phyloP scores from a whole-genome alignment of 805 yeast genomes.

The Nakazawaea ishiwadae region DNA sequence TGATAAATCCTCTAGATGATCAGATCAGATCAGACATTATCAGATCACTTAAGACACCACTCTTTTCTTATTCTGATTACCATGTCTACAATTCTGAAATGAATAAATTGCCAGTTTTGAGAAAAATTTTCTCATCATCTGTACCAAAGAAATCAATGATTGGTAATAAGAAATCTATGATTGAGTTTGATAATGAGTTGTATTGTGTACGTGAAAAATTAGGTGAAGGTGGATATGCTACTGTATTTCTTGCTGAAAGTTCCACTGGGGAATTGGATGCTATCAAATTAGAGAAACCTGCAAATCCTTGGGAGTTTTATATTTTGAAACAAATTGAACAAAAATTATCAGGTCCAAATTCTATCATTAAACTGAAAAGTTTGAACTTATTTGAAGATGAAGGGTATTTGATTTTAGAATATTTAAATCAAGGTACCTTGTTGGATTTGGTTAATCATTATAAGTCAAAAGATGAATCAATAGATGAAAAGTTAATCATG shows the following conservation, averaged over 20 bases:
- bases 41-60: slow-evolving; percentile 30
- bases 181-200: slow-evolving; percentile 38
- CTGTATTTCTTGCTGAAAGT: slow-evolving; percentile 67
- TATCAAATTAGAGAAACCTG: slow-evolving; percentile 66
- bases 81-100: slow-evolving; percentile 1
- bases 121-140: slow-evolving; percentile 16
- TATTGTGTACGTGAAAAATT: slow-evolving; percentile 49
- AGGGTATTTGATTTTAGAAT: slow-evolving; percentile 61
- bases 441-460: slow-evolving; percentile 59
- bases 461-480: slow-evolving; percentile 22
- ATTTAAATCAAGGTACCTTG: slow-evolving; percentile 66
- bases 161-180: slow-evolving; percentile 33
- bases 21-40: slow-evolving; percentile 34
- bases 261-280: slow-evolving; percentile 56
- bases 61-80: slow-evolving; percentile 16
- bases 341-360: slow-evolving; percentile 26
- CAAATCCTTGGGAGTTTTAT: slow-evolving; percentile 79
- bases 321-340: slow-evolving; percentile 54
- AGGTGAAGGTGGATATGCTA: slow-evolving; percentile 81
- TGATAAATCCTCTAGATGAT: slow-evolving; percentile 36
- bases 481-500: slow-evolving; percentile 61
- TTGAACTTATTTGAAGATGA: slow-evolving; percentile 61
- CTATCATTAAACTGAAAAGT: slow-evolving; percentile 46
- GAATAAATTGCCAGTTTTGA: slow-evolving; percentile 14
- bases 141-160: slow-evolving; percentile 15